Evolutionary conservation across 148 eudicot species (phyloP).

Genomic region (Chenopodium berlandieri): DNA sequence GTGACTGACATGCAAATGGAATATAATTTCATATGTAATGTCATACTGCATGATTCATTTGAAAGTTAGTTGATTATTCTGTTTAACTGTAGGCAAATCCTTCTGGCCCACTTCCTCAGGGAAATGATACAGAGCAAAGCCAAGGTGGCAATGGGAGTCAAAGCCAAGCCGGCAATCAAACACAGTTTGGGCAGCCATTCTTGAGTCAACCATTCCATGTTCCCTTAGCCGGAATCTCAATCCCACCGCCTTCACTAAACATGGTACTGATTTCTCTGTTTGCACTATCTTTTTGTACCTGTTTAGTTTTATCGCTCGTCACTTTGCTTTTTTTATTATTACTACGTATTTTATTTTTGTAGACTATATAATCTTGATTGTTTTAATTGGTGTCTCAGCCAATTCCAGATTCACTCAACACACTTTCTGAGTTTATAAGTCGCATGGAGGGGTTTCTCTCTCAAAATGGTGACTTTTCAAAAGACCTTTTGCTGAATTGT

Average conservation of each 20-base stretch:
- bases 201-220: constrained; percentile 55
- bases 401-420: constrained; percentile 84
- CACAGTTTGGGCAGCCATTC: constrained; percentile 50
- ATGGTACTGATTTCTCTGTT: constrained; percentile 37
- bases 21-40: not conserved
- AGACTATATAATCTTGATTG: constrained; percentile 2
- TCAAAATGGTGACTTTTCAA: constrained; percentile 53
- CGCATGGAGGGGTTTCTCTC: constrained; percentile 80
- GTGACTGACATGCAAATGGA: not conserved
- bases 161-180: constrained; percentile 48
- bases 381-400: constrained; percentile 49
- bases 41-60: not conserved
- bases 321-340: not conserved
- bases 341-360: too few species aligned
- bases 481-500: not conserved
- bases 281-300: not conserved
- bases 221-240: constrained; percentile 58
- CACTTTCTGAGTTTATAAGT: constrained; percentile 78
- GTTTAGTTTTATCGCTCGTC: not conserved
- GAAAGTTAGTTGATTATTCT: not conserved
- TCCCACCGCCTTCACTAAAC: constrained; percentile 63
- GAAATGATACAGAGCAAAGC: constrained; percentile 44
- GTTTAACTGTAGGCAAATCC: constrained; percentile 29
- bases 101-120: constrained; percentile 45
- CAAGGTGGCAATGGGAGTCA: constrained; percentile 40